A percentile compares a stretch with the other conserved stretches of the same genome.
Evolutionary conservation across 2,329 filamentous ascomycete species (phyloP).

Genomic region (Harringtonia aguacate): DNA sequence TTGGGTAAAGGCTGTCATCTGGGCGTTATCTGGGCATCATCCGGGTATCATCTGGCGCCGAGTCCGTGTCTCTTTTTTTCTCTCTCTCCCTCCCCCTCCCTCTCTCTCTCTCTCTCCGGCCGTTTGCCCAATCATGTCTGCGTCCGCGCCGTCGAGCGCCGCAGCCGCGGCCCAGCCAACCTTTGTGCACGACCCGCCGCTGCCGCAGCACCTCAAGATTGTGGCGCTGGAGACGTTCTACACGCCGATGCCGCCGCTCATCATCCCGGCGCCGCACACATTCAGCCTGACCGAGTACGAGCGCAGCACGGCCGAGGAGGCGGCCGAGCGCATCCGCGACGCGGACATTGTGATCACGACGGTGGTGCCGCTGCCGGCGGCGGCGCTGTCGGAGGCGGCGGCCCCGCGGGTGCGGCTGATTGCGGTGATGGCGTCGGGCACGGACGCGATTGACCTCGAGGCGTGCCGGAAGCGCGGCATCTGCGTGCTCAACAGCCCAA

Average conservation of each 20-base stretch:
- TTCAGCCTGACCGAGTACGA: slow-evolving; percentile 18
- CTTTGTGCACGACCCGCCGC: slow-evolving; percentile 1
- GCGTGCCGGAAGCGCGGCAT: slow-evolving; percentile 15
- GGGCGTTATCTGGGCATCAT: no score
- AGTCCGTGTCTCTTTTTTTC: no score
- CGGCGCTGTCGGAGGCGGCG: slow-evolving; percentile 11
- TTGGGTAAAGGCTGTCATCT: no score
- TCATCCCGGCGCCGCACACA: slow-evolving; percentile 16
- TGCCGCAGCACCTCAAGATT: slow-evolving; percentile 17
- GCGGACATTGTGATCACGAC: slow-evolving; percentile 26
- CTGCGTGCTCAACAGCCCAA: slow-evolving; percentile 19
- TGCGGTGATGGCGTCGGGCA: slow-evolving; percentile 17
- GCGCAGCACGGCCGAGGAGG: slow-evolving; percentile 15
- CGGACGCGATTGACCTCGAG: slow-evolving; percentile 17
- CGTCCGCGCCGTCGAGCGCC: no score
- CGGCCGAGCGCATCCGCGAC: slow-evolving; percentile 20
- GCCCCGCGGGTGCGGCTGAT: slow-evolving; percentile 20
- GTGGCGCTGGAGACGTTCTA: slow-evolving; percentile 23
- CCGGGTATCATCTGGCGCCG: no score
- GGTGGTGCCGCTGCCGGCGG: slow-evolving; percentile 18
- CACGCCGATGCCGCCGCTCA: slow-evolving; percentile 19
- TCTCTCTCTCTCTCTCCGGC: no score
- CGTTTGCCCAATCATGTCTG: no score
- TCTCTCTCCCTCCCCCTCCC: no score
- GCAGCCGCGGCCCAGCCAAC: no score